Evolutionary conservation across 441 rosid species (phyloP).

Genomic region (Pelargonium cotyledonis): DNA sequence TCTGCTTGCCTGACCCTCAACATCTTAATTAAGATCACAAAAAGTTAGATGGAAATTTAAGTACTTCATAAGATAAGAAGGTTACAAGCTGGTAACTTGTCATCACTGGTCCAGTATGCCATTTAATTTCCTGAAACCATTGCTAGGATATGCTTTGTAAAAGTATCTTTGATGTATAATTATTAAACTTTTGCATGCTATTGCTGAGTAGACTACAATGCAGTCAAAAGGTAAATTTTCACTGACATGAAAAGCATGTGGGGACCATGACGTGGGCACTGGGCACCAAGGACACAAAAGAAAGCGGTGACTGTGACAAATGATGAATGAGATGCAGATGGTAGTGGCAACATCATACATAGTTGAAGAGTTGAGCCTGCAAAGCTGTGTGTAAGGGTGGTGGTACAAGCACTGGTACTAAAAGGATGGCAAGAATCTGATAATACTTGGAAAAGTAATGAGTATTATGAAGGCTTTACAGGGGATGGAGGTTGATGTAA

Average conservation of each 20-base stretch:
- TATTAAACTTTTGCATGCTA: neutral
- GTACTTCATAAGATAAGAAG: neutral
- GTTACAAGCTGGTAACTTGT: neutral
- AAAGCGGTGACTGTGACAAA: neutral
- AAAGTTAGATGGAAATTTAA: slow-evolving; percentile 14
- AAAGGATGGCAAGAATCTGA: neutral
- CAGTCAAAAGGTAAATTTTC: neutral
- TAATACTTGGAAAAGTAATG: neutral
- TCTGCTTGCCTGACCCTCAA: slow-evolving; percentile 39
- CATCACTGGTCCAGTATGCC: neutral
- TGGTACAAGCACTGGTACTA: neutral
- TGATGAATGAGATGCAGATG: neutral
- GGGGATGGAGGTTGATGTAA: neutral
- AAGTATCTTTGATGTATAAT: neutral
- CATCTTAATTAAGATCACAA: slow-evolving; percentile 35
- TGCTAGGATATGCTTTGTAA: neutral
- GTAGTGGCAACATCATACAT: neutral
- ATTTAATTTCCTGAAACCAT: neutral
- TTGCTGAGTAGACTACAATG: neutral
- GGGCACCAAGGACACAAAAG: neutral
- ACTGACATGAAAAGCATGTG: slow-evolving; percentile 1
- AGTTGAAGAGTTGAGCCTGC: neutral
- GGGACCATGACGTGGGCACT: neutral
- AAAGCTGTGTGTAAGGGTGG: neutral
- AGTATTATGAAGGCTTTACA: neutral